Evolutionary conservation across 768 basidiomycete genomes (phyloP).

Genomic region (Termitomyces sp.): DNA sequence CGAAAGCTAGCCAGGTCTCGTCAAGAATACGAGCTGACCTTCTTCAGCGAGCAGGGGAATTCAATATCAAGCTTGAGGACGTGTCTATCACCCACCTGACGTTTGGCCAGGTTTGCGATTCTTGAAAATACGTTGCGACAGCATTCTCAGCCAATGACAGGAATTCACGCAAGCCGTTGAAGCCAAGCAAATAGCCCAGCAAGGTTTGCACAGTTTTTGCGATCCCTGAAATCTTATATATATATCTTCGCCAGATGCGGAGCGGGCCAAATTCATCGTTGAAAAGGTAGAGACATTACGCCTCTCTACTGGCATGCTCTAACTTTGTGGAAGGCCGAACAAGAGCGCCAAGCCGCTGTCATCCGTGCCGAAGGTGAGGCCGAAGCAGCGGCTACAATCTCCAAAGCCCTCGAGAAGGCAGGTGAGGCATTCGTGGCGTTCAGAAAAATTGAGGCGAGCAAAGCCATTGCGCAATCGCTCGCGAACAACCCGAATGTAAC

Average conservation of each 20-base stretch:
- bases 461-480: slow-evolving; percentile 91
- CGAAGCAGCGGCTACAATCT: slow-evolving; percentile 93
- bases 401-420: slow-evolving; percentile 83
- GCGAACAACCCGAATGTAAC: slow-evolving; percentile 78
- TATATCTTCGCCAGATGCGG: slow-evolving; percentile 62
- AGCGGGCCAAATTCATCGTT: slow-evolving; percentile 98
- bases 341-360: slow-evolving; percentile 97
- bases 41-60: slow-evolving; percentile 90
- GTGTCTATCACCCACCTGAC: slow-evolving; percentile 93
- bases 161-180: slow-evolving; percentile 99
- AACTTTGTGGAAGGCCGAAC: slow-evolving; percentile 68
- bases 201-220: slow-evolving; percentile 49
- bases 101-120: slow-evolving; percentile 65
- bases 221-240: not conserved
- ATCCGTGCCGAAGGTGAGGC: slow-evolving; percentile 99
- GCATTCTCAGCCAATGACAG: slow-evolving; percentile 27
- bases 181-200: slow-evolving; percentile 99
- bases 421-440: slow-evolving; percentile 95
- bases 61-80: slow-evolving; percentile 93
- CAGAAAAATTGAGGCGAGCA: slow-evolving; percentile 95
- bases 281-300: slow-evolving; percentile 64
- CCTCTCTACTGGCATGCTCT: not conserved
- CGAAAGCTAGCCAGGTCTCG: slow-evolving; percentile 54
- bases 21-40: slow-evolving; percentile 90
- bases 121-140: not conserved